Base-by-base conservation (phyloP, 2,329 filamentous ascomycete species). In the Claviceps purpurea region DNA sequence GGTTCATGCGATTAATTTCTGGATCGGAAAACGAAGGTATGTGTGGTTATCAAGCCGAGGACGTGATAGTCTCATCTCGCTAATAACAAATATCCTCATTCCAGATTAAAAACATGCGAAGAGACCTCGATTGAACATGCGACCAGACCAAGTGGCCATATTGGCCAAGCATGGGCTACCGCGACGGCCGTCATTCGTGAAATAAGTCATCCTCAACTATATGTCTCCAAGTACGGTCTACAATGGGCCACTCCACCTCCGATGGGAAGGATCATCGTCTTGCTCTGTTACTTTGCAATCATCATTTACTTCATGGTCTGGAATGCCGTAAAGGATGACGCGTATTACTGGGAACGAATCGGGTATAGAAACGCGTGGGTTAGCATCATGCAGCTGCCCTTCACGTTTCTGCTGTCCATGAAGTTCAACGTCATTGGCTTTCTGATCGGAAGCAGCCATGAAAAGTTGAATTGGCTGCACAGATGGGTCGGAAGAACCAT, bases 401-500 rank as follows among this genome's bases (percentile, higher is more conserved):
- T 85, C 20, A 68, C 85, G 10, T 84, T 80, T 58, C 69, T 85
- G 2, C 71, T 85, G 14, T 74, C 78, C 26, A 76, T 76, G 56
- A 82, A 82, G 61, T 72, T 74, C 55, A 81, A 72, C 56, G 60
- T 79, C 20, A 67, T 87, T n/a, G 81, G 78, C 1, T 70, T 74
- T 50, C 65, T 87, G 24, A 73, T 76, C 4, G 84, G 83, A 11
- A 73, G 76, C 10, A 81, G 81, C 55, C 80, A 87, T 60, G 84
- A 87, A 65, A 74, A 81, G 8, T 69, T 87, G 53, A 87, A 85
- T 62, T 87, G 84, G 84, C 66, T 87, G 50, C 84, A 88, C 60
- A 76, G 84, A 55, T 88, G 84, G 84, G 78, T 82, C 10, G 81
- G 79, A 3, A 75, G 84, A 54, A 84, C 81, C 52, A 78, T 87